These are phyloP conservation scores for Liquidambar formosana DNA, from an alignment of 164 flowering plant genomes.

Conservation along the genomic window DNA sequence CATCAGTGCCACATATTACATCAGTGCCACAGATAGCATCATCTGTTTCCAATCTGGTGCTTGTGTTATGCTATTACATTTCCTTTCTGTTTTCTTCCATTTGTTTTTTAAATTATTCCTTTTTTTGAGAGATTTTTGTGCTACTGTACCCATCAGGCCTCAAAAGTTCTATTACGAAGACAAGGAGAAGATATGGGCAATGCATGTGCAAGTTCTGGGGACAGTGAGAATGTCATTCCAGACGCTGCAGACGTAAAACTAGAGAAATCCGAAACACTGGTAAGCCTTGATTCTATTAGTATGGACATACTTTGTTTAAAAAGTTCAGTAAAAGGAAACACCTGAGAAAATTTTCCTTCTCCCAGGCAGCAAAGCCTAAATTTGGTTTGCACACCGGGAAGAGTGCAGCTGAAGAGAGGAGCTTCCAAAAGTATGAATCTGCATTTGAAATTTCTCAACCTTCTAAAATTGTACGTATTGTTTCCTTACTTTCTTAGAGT, in stretches of 20 bases:
- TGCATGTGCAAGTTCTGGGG: conserved; percentile 16
- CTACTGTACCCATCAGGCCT: conserved; percentile 44
- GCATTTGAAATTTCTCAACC: conserved; percentile 32
- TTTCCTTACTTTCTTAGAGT: background rate
- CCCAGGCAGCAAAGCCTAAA: conserved; percentile 20
- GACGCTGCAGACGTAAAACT: conserved; percentile 7
- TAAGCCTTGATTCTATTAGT: conserved; percentile 18
- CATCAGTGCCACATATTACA: conserved; percentile 53
- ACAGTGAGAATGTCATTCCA: conserved; percentile 18
- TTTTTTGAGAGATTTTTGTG: background rate
- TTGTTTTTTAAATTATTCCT: conserved; percentile 1
- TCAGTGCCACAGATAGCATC: conserved; percentile 60
- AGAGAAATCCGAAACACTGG: conserved; percentile 29
- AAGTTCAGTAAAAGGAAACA: background rate
- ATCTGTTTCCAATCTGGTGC: conserved; percentile 85
- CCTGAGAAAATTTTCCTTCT: background rate
- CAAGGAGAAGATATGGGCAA: conserved; percentile 31
- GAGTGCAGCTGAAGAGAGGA: conserved; percentile 17
- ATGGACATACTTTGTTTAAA: background rate
- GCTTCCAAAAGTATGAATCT: conserved; percentile 24
- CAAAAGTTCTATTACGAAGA: conserved; percentile 41
- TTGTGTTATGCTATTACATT: conserved; percentile 25
- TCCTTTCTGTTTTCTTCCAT: conserved; percentile 1
- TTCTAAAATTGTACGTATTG: conserved; percentile 32
- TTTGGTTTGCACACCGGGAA: conserved; percentile 19